Evolutionary conservation across 2,329 filamentous ascomycete species (phyloP).

Genomic region (Trichoderma afroharzianum): DNA sequence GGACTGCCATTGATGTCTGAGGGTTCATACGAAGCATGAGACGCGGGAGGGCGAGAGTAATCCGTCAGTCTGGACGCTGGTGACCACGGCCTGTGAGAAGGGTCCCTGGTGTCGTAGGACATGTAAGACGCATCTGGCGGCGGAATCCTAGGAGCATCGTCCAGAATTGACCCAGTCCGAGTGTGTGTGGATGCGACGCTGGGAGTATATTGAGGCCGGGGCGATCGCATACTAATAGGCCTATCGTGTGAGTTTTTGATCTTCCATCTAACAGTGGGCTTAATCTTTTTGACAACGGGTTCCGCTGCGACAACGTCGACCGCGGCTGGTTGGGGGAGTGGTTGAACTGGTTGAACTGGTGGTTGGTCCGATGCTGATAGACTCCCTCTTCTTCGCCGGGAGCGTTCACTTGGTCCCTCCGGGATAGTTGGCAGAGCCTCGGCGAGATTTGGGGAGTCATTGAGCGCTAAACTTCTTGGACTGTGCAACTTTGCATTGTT

Average conservation of each 20-base stretch:
- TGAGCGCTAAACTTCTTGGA: slow-evolving; percentile 22
- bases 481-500: slow-evolving; percentile 49
- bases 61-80: slow-evolving; percentile 53
- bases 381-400: slow-evolving; percentile 28
- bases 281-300: neutral
- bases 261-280: slow-evolving; percentile 22
- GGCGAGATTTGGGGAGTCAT: slow-evolving; percentile 32
- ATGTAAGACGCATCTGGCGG: slow-evolving; percentile 63
- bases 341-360: neutral
- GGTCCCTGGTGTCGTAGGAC: slow-evolving; percentile 49
- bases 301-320: neutral
- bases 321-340: neutral
- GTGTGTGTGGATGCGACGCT: slow-evolving; percentile 47
- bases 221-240: slow-evolving; percentile 39
- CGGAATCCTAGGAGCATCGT: slow-evolving; percentile 55
- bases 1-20: slow-evolving; percentile 86
- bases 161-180: slow-evolving; percentile 49
- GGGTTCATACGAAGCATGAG: slow-evolving; percentile 74
- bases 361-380: slow-evolving; percentile 5
- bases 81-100: slow-evolving; percentile 56
- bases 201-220: slow-evolving; percentile 49
- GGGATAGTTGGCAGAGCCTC: slow-evolving; percentile 49
- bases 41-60: slow-evolving; percentile 67
- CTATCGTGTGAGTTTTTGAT: slow-evolving; percentile 40
- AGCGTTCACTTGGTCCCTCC: slow-evolving; percentile 43